Percentiles rank a stretch among this genome's conserved stretches.
phyloP scores from a whole-genome alignment of 2,329 filamentous ascomycete genomes.

The Colletotrichum liriopes region DNA sequence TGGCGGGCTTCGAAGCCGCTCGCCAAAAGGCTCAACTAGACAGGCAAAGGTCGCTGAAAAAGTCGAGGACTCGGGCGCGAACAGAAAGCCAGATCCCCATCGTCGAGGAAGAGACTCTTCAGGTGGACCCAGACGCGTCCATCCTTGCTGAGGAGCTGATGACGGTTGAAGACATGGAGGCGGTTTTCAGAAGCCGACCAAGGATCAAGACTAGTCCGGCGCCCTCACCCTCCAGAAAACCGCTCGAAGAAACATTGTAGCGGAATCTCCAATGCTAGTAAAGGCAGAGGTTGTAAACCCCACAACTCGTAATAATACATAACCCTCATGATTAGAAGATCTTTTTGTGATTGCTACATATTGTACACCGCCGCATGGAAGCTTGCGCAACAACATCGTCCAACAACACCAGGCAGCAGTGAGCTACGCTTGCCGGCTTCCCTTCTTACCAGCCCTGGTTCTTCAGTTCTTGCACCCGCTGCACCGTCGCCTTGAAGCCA shows the following conservation, averaged over 20 bases:
- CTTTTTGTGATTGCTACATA: conserved; percentile 32
- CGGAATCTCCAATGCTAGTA: neutral
- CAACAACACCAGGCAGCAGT: neutral
- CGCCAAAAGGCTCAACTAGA: conserved; percentile 74
- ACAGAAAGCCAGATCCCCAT: conserved; percentile 64
- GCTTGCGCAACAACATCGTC: neutral
- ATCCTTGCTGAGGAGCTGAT: conserved; percentile 80
- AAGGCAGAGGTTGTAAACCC: neutral
- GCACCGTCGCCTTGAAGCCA: conserved; percentile 77
- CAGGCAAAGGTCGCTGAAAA: conserved; percentile 65
- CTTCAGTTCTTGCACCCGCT: conserved; percentile 78
- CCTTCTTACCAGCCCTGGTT: conserved; percentile 82
- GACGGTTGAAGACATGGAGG: conserved; percentile 81
- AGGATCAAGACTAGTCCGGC: conserved; percentile 84
- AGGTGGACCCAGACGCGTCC: conserved; percentile 53
- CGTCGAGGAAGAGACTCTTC: conserved; percentile 58
- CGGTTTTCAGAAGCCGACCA: conserved; percentile 88
- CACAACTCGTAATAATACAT: conserved; percentile 22
- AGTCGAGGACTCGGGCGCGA: conserved; percentile 53
- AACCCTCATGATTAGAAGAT: conserved; percentile 12
- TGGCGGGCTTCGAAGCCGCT: conserved; percentile 74
- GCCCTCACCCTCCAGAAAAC: conserved; percentile 60
- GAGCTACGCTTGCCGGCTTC: neutral
- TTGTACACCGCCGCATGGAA: conserved; percentile 27
- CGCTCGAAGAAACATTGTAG: conserved; percentile 27